phyloP scores from a whole-genome alignment of 2,329 filamentous ascomycete genomes.

The Colletotrichum orchidophilum region DNA sequence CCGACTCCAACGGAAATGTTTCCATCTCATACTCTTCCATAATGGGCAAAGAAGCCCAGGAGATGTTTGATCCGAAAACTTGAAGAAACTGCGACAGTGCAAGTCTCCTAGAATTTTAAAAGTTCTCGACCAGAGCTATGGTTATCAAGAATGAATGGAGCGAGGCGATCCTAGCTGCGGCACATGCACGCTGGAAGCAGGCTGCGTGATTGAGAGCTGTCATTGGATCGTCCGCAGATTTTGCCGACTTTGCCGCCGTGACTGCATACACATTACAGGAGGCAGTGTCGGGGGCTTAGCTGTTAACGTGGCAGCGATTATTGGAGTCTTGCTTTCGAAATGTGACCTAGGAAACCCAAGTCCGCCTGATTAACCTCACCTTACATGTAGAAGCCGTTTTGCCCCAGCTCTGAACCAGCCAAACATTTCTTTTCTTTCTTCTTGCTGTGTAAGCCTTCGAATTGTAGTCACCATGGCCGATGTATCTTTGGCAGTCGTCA shows the following conservation, averaged over 20 bases:
- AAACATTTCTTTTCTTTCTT: not conserved
- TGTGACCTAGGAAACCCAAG: not conserved
- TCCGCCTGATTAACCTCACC: no score
- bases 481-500: not conserved
- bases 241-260: not conserved
- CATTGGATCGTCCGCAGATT: not conserved
- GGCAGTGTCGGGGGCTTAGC: not conserved
- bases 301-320: not conserved
- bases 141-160: not conserved
- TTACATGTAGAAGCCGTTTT: not conserved
- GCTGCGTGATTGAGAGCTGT: not conserved
- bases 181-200: not conserved
- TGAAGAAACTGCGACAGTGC: not conserved
- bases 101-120: not conserved
- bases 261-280: not conserved
- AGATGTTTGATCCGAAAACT: not conserved
- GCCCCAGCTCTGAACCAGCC: not conserved
- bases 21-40: not conserved
- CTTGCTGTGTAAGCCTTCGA: no score
- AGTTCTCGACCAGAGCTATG: not conserved
- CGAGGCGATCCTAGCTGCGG: not conserved
- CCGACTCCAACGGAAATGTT: not conserved
- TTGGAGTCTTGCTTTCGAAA: not conserved
- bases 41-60: not conserved
- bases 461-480: not conserved